phyloP scores from a whole-genome alignment of 208 protist species.

The Crithidia mellificae region DNA sequence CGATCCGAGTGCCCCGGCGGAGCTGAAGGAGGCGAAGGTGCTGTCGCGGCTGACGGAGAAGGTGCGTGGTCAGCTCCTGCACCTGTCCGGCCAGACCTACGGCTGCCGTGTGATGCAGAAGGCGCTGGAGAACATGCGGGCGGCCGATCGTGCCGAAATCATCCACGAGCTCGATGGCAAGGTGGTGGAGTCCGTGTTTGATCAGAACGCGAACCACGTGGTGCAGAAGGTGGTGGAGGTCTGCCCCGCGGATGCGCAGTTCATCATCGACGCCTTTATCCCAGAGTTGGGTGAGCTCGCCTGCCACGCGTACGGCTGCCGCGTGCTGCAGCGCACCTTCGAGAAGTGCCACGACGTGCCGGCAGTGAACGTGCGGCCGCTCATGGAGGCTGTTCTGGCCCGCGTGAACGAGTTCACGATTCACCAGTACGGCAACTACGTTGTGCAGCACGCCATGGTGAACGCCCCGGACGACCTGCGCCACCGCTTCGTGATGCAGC shows the following conservation, averaged over 20 bases:
- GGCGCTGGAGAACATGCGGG: constrained; percentile 79
- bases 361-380: constrained; percentile 58
- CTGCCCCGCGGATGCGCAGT: constrained; percentile 79
- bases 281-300: constrained; percentile 88
- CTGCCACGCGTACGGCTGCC: constrained; percentile 97
- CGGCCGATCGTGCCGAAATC: constrained; percentile 39
- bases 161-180: constrained; percentile 91
- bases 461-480: constrained; percentile 86
- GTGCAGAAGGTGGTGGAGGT: constrained; percentile 98
- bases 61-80: constrained; percentile 85
- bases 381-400: constrained; percentile 91
- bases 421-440: constrained; percentile 99
- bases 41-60: constrained; percentile 48
- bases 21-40: constrained; percentile 28
- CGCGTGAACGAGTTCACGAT: constrained; percentile 84
- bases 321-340: constrained; percentile 97
- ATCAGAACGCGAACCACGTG: constrained; percentile 99
- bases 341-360: constrained; percentile 58
- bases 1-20: constrained; percentile 3
- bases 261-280: constrained; percentile 94
- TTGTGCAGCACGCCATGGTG: constrained; percentile 97
- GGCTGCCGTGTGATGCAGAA: constrained; percentile 98
- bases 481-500: constrained; percentile 65
- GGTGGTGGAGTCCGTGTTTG: constrained; percentile 94
- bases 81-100: constrained; percentile 93